Evolutionary conservation across 805 yeast species (phyloP), one percentile per base, ranked within the genome.

Genomic region (Metschnikowia reukaufii): DNA sequence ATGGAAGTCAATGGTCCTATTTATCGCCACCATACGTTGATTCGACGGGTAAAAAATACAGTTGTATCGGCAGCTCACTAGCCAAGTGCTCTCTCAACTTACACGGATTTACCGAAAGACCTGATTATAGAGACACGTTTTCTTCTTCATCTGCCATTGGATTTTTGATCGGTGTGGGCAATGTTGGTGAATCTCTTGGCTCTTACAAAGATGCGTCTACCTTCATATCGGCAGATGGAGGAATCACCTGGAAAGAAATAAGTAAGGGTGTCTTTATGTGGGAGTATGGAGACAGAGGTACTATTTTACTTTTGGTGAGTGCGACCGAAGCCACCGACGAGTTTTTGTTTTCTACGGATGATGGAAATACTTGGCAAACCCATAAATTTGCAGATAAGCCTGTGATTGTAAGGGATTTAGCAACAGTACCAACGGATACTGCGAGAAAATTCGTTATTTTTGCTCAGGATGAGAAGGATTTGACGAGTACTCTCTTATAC

Each of bases 231-330:
- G 73, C 77, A n/a, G 98, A 94, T 67, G 99, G 94, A 2, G 99
- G 99, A 48, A 68, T 82, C 13, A 78, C 90, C 3, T 94, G 98
- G 98, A 79, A 66, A 42, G 96, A 88, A 65, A 71, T 92, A 23
- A 74, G 68, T 49, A 81, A 84, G 49, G 94, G 95, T 4, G 76
- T 81, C 1, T 78, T 80, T 56, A 85, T 86, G 79, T 94, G 98
- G 98, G 98, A 91, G 66, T 94, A 75, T 64, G 98, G 98, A 52
- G 99, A 94, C 65, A 87, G 88, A 54, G 99, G 99, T 15, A 83
- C 96, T 0, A 77, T 94, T 30, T 66, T 94, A 41, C 88, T 88
- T 1, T 63, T 91, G 41, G 92, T 86, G 1, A 74, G 82, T 33
- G 80, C 78, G 5, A 70, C 66, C 4, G 82, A 78, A 25, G 68